These are phyloP conservation scores for Lachnellula arida DNA, from an alignment of 2,329 filamentous ascomycete genomes.

Conservation along the genomic window DNA sequence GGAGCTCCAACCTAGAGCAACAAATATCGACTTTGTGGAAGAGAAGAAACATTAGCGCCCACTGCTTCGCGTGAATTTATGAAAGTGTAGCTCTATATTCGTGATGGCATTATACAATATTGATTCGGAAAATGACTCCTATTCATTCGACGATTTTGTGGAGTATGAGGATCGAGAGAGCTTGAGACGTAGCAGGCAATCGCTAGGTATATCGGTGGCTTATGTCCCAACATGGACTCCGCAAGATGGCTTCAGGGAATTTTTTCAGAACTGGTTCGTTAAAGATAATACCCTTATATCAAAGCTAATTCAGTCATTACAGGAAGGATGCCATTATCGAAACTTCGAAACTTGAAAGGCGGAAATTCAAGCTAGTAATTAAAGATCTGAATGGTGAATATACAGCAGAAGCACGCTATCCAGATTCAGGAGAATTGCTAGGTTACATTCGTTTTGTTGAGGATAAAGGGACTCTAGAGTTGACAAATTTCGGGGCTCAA, in stretches of 20 bases:
- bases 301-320: background rate
- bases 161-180: too few species aligned
- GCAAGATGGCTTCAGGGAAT: constrained; percentile 18
- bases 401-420: constrained; percentile 3
- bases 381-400: constrained; percentile 1
- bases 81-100: too few species aligned
- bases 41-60: too few species aligned
- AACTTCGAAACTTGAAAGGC: background rate
- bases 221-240: too few species aligned
- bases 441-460: constrained; percentile 22
- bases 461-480: constrained; percentile 18
- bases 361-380: background rate
- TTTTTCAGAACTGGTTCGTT: constrained; percentile 18
- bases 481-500: constrained; percentile 24
- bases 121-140: too few species aligned
- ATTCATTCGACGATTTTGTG: too few species aligned
- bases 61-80: too few species aligned
- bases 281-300: background rate
- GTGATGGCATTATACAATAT: too few species aligned
- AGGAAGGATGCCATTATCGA: constrained; percentile 15
- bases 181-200: too few species aligned
- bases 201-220: too few species aligned
- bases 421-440: constrained; percentile 6
- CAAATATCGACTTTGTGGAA: too few species aligned
- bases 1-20: too few species aligned